phyloP scores from a whole-genome alignment of 306 rosid genomes.

The Vigna unguiculata region DNA sequence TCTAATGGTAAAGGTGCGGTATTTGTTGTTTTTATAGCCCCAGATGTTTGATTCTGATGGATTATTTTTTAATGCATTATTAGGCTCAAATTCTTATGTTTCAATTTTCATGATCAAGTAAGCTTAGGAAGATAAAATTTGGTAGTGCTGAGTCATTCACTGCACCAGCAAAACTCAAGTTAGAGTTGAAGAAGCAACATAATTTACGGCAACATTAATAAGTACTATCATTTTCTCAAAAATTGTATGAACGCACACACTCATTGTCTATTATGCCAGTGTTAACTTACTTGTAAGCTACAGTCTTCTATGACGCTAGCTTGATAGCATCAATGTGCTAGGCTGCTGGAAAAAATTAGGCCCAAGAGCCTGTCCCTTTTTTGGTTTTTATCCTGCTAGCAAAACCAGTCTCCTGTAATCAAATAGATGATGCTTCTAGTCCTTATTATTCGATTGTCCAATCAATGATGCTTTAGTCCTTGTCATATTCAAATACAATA shows the following conservation, averaged over 20 bases:
- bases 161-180: slow-evolving; percentile 13
- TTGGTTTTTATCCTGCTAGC: slow-evolving; percentile 76
- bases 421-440: slow-evolving; percentile 52
- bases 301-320: neutral
- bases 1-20: slow-evolving; percentile 59
- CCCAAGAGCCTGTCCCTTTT: slow-evolving; percentile 39
- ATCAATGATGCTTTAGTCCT: slow-evolving; percentile 2
- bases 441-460: slow-evolving; percentile 37
- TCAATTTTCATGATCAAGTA: slow-evolving; percentile 35
- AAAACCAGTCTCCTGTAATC: slow-evolving; percentile 71
- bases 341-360: slow-evolving; percentile 50
- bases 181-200: slow-evolving; percentile 79
- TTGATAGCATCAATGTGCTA: slow-evolving; percentile 2
- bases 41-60: neutral
- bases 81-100: slow-evolving; percentile 21
- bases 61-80: neutral
- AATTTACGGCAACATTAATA: slow-evolving; percentile 30
- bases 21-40: neutral
- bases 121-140: slow-evolving; percentile 34
- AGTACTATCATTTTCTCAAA: neutral
- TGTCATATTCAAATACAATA: neutral
- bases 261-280: neutral
- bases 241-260: neutral
- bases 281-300: neutral
- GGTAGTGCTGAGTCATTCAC: slow-evolving; percentile 27